phyloP scores from a whole-genome alignment of 2,329 filamentous ascomycete species.

The Fusarium sp. region DNA sequence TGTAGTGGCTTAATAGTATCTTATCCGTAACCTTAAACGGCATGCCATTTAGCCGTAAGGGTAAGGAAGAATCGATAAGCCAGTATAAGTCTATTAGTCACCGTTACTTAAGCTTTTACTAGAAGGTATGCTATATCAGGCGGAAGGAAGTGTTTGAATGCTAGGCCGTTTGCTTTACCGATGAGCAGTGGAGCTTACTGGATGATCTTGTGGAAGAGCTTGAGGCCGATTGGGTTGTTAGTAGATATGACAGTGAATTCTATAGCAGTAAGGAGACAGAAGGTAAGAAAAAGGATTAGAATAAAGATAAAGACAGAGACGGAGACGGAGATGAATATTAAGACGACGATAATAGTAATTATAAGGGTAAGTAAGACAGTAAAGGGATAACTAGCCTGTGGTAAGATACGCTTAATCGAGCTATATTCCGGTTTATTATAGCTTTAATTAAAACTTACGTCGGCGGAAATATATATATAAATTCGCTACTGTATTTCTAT shows the following conservation, averaged over 20 bases:
- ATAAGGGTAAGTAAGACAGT: neutral
- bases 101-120: too few species aligned
- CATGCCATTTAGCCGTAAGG: too few species aligned
- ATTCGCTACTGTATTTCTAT: too few species aligned
- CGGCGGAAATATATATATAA: too few species aligned
- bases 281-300: neutral
- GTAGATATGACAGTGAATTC: neutral
- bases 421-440: too few species aligned
- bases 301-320: neutral
- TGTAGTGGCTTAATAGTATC: neutral
- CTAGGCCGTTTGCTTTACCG: too few species aligned
- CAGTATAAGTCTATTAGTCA: neutral
- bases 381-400: neutral
- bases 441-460: too few species aligned
- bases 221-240: neutral
- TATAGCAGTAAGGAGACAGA: neutral
- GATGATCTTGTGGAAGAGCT: neutral
- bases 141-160: too few species aligned
- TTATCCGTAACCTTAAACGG: neutral
- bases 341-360: neutral
- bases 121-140: too few species aligned
- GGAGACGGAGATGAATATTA: neutral
- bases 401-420: neutral
- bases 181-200: too few species aligned
- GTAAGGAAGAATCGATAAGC: neutral